Percentiles rank a stretch among this genome's conserved stretches.
These are phyloP conservation scores for Russula sp. DNA, from an alignment of 768 basidiomycete genomes.

Conservation along the genomic window DNA sequence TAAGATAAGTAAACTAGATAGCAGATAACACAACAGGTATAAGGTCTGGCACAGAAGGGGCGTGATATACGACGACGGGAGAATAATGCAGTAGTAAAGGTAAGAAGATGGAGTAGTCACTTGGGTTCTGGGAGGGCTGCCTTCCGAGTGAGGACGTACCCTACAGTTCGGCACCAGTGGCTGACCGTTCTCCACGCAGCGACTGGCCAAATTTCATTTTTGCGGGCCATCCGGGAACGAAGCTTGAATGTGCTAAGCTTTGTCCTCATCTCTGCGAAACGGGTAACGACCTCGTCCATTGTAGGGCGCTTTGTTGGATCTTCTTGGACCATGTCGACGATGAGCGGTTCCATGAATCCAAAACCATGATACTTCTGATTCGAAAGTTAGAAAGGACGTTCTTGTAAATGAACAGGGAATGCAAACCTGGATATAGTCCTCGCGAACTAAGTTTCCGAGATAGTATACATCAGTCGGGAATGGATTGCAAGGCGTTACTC, in stretches of 20 bases:
- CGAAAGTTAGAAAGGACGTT: not conserved
- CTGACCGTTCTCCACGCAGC: not conserved
- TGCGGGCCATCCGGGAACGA: conserved; percentile 8
- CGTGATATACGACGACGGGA: not conserved
- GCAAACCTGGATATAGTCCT: too few species aligned
- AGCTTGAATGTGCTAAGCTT: conserved; percentile 12
- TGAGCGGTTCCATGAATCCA: conserved; percentile 14
- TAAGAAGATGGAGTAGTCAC: not conserved
- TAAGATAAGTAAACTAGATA: not conserved
- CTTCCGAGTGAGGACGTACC: conserved; percentile 1
- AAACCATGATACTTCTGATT: conserved; percentile 11
- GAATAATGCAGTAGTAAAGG: not conserved
- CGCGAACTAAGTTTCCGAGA: too few species aligned
- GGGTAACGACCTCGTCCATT: not conserved
- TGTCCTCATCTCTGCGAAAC: not conserved
- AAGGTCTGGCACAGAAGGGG: not conserved
- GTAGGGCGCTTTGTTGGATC: conserved; percentile 4
- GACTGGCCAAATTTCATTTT: conserved; percentile 10
- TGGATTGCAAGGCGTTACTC: conserved; percentile 7
- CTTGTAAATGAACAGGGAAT: too few species aligned
- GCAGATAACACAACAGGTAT: not conserved
- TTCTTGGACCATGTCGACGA: conserved; percentile 5
- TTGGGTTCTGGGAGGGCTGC: conserved; percentile 16
- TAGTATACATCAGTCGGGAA: conserved; percentile 21
- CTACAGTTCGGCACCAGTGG: conserved; percentile 4